Conservation (phyloP, 1,284 basidiomycete species). For the Malassezia dermatis region DNA sequence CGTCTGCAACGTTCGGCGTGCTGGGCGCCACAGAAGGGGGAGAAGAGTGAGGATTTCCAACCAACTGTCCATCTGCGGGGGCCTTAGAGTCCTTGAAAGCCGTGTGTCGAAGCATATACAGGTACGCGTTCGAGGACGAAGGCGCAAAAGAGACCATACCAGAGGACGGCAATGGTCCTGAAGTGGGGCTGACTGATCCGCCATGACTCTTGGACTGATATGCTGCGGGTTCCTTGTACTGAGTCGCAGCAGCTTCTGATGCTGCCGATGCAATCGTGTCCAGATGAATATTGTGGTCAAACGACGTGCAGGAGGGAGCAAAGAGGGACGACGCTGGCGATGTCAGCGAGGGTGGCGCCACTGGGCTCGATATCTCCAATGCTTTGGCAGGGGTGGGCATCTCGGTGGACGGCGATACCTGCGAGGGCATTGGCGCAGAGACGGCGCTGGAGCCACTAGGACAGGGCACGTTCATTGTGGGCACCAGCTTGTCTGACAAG, state of each 20-base stretch:
- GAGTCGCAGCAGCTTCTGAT: slow-evolving; percentile 6
- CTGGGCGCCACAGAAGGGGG: background rate
- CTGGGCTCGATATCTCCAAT: background rate
- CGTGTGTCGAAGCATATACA: background rate
- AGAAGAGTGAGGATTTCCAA: background rate
- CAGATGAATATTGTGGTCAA: slow-evolving; percentile 9
- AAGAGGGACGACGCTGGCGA: background rate
- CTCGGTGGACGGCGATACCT: background rate
- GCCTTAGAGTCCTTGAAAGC: background rate
- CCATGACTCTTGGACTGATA: background rate
- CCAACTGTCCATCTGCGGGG: background rate
- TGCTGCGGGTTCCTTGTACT: slow-evolving; percentile 1
- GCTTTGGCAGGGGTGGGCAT: background rate
- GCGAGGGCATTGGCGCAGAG: background rate
- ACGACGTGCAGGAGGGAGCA: background rate
- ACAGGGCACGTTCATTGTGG: background rate
- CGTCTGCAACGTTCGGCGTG: background rate
- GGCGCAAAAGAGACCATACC: background rate
- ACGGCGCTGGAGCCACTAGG: background rate
- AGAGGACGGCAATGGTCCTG: background rate
- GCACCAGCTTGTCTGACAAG: background rate
- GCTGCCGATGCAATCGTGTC: slow-evolving; percentile 14
- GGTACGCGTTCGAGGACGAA: background rate
- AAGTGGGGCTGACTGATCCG: background rate
- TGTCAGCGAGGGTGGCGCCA: background rate